Base-by-base conservation (phyloP, 2,329 filamentous ascomycete genomes). In the Ophiocordyceps robertsii region DNA sequence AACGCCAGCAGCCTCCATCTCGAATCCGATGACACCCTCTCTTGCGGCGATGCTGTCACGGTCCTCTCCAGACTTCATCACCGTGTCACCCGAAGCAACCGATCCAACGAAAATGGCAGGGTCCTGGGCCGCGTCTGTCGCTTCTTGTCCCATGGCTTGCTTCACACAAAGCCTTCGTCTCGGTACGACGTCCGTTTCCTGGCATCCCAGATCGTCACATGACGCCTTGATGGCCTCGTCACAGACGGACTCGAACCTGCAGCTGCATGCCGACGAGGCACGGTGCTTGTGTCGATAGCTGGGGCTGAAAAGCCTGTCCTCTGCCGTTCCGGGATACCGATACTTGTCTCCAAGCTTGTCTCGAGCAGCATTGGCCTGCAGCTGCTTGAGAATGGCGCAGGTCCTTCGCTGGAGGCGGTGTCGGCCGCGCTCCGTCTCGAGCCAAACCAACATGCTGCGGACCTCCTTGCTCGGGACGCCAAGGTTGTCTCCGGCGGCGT, bases 21-120 rank as follows among this genome's bases (percentile, higher is more conserved):
- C 58, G 16, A 61, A 61, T 0, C 47, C 57, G 14, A 61, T 51
- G 4, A 59, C 42, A 1, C 35, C 29, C 0, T 51, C 40, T 37
- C 44, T 11, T 14, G 40, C 32, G 4, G 62, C 53, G 19, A 65
- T 48, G 0, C 32, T 14, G 37, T 68, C 64, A 11, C 65, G 56
- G 6, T 56, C 44, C 14, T 48, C 37, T 5, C 55, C 59, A 7
- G 58, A 60, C 39, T 62, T 66, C 47, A 69, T 62, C 3, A 68
- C 60, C 8, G 51, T 53, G 36, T 67, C 57, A 13, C 56, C 61
- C 1, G 63, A 65, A 3, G 53, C 64, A 9, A 68, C 53, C 1
- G 46, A 46, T 1, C 65, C 65, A 21, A 66, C 52, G 41, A 63
- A 58, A 0, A 67, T 45, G 53, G 59, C 41, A 58, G 54, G 29